Percentiles rank a stretch among this genome's conserved stretches.
Conservation (phyloP, 1,284 basidiomycete species). For the Malassezia yamatoensis region DNA sequence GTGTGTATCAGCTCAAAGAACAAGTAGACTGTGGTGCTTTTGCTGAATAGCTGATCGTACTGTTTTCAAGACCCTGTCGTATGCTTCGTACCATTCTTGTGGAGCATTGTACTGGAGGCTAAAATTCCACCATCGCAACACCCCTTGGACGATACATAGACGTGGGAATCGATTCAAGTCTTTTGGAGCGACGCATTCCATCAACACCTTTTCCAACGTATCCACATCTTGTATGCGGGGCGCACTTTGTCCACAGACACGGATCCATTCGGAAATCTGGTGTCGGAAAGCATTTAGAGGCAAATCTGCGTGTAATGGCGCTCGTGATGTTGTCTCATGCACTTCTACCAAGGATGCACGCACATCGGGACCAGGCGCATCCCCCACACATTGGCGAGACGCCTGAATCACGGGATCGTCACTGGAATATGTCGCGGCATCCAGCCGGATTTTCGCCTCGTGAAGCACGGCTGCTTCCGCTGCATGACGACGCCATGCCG, state of each 20-base stretch:
- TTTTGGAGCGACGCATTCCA: constrained; percentile 3
- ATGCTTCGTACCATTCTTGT: too few relatives aligned
- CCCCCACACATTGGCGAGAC: background rate
- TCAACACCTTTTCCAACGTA: constrained; percentile 13
- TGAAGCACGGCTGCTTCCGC: constrained; percentile 20
- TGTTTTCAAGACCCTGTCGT: too few relatives aligned
- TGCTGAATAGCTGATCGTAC: too few relatives aligned
- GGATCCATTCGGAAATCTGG: constrained; percentile 24
- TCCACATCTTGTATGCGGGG: constrained; percentile 29
- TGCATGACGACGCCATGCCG: constrained; percentile 21
- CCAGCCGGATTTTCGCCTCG: constrained; percentile 13
- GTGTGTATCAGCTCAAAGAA: too few relatives aligned
- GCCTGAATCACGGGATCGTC: constrained; percentile 15
- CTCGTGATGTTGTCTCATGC: background rate
- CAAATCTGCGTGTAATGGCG: background rate
- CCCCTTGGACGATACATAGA: too few relatives aligned
- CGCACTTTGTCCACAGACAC: constrained; percentile 16
- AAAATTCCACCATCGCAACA: background rate
- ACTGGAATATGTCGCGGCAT: constrained; percentile 7
- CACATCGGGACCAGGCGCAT: background rate
- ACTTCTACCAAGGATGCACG: constrained; percentile 17
- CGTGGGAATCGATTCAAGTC: too few relatives aligned
- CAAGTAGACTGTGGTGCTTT: too few relatives aligned
- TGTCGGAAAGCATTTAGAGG: constrained; percentile 4
- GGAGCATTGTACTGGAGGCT: too few relatives aligned